These are phyloP conservation scores for Candida freyschussii DNA, from an alignment of 1,139 yeast species.

Conservation along the genomic window DNA sequence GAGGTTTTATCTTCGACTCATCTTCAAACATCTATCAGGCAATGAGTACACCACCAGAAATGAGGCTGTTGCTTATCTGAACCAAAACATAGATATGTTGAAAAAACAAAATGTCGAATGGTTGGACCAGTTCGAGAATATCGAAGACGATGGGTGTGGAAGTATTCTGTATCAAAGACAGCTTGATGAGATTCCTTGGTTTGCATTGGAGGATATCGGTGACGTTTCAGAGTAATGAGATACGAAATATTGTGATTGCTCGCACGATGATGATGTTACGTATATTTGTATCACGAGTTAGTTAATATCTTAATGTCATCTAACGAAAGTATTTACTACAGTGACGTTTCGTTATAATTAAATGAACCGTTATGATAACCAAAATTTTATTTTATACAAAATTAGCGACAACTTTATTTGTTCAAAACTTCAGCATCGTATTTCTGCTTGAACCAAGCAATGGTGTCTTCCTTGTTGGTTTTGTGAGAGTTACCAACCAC, in stretches of 20 bases:
- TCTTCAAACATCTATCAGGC: constrained; percentile 47
- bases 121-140: constrained; percentile 36
- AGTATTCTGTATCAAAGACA: constrained; percentile 14
- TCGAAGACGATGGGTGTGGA: constrained; percentile 10
- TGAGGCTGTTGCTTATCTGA: constrained; percentile 27
- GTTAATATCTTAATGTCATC: too few relatives aligned
- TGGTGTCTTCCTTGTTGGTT: constrained; percentile 90
- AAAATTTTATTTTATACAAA: constrained; percentile 18
- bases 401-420: constrained; percentile 47
- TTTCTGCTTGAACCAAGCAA: constrained; percentile 99
- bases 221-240: constrained; percentile 23
- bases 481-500: constrained; percentile 90
- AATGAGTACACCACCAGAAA: constrained; percentile 27
- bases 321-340: too few relatives aligned
- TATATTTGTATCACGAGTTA: too few relatives aligned
- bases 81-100: constrained; percentile 28
- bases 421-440: constrained; percentile 97
- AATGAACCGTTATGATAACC: constrained; percentile 16
- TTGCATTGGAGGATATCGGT: constrained; percentile 24
- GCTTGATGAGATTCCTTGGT: constrained; percentile 20
- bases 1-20: constrained; percentile 51
- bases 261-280: too few relatives aligned
- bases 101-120: constrained; percentile 30
- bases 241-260: too few relatives aligned
- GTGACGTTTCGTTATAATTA: constrained; percentile 5